Evolutionary conservation across 2,329 filamentous ascomycete genomes (phyloP), one percentile per base, ranked within the genome.

Genomic region (Aspergillus texensis): DNA sequence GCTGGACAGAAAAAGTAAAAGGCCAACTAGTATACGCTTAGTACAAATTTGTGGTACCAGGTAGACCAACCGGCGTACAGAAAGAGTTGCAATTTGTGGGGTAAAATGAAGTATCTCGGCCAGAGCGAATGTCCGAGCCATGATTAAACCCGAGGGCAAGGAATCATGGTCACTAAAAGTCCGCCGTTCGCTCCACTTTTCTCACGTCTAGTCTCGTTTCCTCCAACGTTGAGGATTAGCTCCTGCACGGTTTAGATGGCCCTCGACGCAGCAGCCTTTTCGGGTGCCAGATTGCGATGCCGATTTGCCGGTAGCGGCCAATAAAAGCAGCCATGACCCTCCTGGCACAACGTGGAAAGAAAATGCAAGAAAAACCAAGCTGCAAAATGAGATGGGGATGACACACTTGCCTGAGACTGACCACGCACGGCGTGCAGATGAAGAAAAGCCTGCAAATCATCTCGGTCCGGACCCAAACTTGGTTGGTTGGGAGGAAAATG

Each of bases 401-500:
- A 10, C 6, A 3, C 6, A n/a, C 19, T 41, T 41, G 39, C 39
- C 39, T 41, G 39, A 19, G 6, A 41, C 3, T 41, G 39, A 41
- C 1, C 39, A n/a, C 16, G 16, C 39, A 19, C 39, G 39, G 39
- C 39, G 39, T 41, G 19, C 39, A 41, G 39, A 41, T 19, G 39
- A n/a, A 41, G 39, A 41, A 41, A 41, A 41, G 39, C 16, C 39
- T 41, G 6, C 39, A n/a, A 4, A 41, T 41, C 39, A 10, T n/a
- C 16, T 9, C 8, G 39, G 39, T 5, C 16, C 39, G 8, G 39
- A 41, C 39, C 39, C 39, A 8, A 41, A 41, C 8, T 41, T 41
- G 39, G 63, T 65, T 14, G 50, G 53, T 21, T 65, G 63, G 63
- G 60, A 65, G 28, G 28, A 28, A 21, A 53, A 62, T n/a, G 63